These are phyloP conservation scores for Quillaja saponaria DNA, from an alignment of 306 rosid species.

Conservation along the genomic window DNA sequence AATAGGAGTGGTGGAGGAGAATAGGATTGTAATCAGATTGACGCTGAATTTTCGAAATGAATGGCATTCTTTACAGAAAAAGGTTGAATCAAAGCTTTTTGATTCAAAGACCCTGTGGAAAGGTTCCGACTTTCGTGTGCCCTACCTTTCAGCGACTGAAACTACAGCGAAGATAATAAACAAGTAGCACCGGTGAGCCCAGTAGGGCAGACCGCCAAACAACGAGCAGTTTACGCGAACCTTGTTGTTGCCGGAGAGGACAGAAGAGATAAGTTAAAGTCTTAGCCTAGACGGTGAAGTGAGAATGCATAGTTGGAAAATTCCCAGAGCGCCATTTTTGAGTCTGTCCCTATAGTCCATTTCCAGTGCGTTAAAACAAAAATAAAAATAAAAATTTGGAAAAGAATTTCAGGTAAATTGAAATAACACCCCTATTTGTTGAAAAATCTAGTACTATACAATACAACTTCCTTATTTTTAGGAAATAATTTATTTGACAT, in stretches of 20 bases:
- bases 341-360: neutral
- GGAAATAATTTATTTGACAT: no score
- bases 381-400: no score
- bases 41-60: conserved; percentile 55
- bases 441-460: no score
- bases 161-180: neutral
- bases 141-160: conserved; percentile 21
- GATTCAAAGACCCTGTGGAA: no score
- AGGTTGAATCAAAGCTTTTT: no score
- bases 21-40: conserved; percentile 63
- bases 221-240: conserved; percentile 13
- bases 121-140: no score
- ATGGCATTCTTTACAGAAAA: conserved; percentile 70
- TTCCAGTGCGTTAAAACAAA: no score
- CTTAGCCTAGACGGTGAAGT: neutral
- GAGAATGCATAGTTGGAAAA: neutral
- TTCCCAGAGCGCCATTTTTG: neutral
- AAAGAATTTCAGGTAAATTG: no score
- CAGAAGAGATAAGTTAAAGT: neutral
- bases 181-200: neutral
- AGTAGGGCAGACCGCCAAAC: conserved; percentile 2
- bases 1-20: conserved; percentile 62
- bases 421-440: no score
- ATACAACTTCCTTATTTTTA: no score
- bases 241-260: neutral